Base-by-base conservation (phyloP, 2,329 filamentous ascomycete species). In the Colletotrichum horii region DNA sequence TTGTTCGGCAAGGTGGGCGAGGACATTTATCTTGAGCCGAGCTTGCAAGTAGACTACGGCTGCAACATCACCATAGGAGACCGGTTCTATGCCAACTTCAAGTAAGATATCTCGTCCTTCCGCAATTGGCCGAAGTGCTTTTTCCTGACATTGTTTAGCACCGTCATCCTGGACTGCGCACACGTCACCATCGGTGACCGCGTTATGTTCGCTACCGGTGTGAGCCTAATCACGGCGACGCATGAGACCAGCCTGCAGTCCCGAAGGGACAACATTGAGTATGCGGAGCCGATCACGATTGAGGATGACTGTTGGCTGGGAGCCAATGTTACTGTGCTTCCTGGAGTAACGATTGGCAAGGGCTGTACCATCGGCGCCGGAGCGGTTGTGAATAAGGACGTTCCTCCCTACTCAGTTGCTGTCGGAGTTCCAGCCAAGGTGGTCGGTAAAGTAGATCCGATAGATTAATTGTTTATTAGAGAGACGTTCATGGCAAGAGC, bases 1-100 rank as follows among this genome's bases (percentile, higher is more conserved):
- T 83, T 92, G 52, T 80, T 93, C 6, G 86, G 88, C 34, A 81
- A 81, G 11, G 82, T 89, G 6, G 91, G 91, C 4, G 86, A 86
- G 62, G 89, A 89, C 0, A 86, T 84, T 28, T 89, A 89, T 77
- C 88, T 94, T 43, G 92, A 94, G 78, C 89, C 92, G 0, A 91
- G 92, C 0, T 85, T 94, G 71, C 87, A 85, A 52, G 86, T 93
- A 38, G 92, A 94, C 80, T 94, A 94, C 74, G 93, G 92, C 2
- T 91, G 90, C 81, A 94, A 94, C 79, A 89, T 93, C 77, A 87
- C 84, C 8, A 85, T 94, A 1, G 92, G 92, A 9, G 85, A 90
- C 56, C 85, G 88, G n/a, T 93, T 93, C 80, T 94, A 93, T 79
- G 87, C 91, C 60, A 92, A 92, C 78, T 91, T 90, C 82, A 89